Percentiles rank a stretch among this genome's conserved stretches.
phyloP scores from a whole-genome alignment of 2,329 filamentous ascomycete genomes.

The Tolypocladium pustulatum region DNA sequence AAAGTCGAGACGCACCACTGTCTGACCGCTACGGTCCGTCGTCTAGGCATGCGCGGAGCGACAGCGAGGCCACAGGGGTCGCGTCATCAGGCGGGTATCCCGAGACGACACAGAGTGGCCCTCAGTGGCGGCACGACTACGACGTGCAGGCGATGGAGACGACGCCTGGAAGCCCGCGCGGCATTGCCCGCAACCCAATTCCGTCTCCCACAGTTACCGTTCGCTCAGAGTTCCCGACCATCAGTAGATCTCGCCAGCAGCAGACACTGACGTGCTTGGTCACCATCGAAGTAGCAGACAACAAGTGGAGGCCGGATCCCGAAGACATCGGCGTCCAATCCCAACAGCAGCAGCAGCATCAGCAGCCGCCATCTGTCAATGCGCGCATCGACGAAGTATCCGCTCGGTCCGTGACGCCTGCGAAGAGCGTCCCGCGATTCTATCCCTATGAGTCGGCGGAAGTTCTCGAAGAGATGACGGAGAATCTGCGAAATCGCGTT shows the following conservation, averaged over 20 bases:
- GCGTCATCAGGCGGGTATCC: constrained; percentile 72
- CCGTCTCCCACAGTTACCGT: constrained; percentile 87
- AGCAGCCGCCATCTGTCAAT: constrained; percentile 26
- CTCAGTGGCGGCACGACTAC: constrained; percentile 76
- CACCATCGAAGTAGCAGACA: constrained; percentile 87
- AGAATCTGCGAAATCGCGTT: constrained; percentile 74
- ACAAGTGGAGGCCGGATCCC: constrained; percentile 77
- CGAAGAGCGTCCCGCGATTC: constrained; percentile 46
- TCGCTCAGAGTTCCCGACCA: constrained; percentile 90
- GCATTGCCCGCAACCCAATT: constrained; percentile 72
- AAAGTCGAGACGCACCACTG: constrained; percentile 35
- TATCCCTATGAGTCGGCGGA: constrained; percentile 67
- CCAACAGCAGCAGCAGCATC: constrained; percentile 28
- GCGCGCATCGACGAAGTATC: constrained; percentile 42
- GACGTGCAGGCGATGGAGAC: constrained; percentile 96
- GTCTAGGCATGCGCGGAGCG: constrained; percentile 59
- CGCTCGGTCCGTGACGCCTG: constrained; percentile 49
- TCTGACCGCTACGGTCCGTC: constrained; percentile 32
- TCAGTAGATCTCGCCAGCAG: constrained; percentile 84
- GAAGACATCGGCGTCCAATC: constrained; percentile 60
- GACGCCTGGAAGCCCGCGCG: constrained; percentile 62
- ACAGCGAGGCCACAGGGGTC: constrained; percentile 65
- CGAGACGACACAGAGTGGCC: constrained; percentile 60
- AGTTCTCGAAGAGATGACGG: constrained; percentile 73
- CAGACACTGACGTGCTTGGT: constrained; percentile 90